Percentiles rank a stretch among this genome's conserved stretches.
Evolutionary conservation across 306 rosid genomes (phyloP).

Genomic region (Hippophae gyantsensis): DNA sequence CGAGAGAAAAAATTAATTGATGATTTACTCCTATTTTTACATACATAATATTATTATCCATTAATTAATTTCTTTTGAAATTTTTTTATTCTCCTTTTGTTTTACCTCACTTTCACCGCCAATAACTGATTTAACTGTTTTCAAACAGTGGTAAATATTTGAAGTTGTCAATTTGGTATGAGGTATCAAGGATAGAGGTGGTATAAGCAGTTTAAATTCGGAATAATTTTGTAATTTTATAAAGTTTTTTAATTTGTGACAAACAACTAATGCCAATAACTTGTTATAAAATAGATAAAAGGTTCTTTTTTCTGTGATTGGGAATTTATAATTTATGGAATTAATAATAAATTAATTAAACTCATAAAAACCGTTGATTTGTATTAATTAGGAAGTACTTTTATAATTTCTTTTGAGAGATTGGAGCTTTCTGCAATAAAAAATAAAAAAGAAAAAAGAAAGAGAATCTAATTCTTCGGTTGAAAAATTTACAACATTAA

Average conservation of each 20-base stretch:
- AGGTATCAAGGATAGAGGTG: conserved; percentile 24
- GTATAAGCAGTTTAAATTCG: neutral
- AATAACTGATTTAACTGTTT: conserved; percentile 16
- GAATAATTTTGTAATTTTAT: neutral
- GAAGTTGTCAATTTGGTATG: conserved; percentile 2
- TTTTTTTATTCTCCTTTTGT: too few species aligned
- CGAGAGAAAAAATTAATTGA: too few species aligned
- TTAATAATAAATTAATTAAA: too few species aligned
- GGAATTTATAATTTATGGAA: neutral
- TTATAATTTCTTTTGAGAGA: too few species aligned
- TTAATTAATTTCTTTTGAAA: neutral
- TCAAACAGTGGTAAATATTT: neutral
- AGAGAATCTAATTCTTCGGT: too few species aligned
- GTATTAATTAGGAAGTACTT: too few species aligned
- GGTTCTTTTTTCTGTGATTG: neutral
- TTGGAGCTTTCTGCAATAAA: too few species aligned
- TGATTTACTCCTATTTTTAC: too few species aligned
- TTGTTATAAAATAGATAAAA: neutral
- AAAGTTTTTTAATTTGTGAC: neutral
- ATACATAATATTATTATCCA: neutral
- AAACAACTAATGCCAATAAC: neutral
- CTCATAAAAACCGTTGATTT: too few species aligned
- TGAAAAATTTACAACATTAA: too few species aligned
- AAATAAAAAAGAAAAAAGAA: too few species aligned
- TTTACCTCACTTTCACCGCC: conserved; percentile 18